Percentiles rank a stretch among this genome's conserved stretches.
Conservation (phyloP, 2,329 filamentous ascomycete genomes). For the Penicillium olsonii region DNA sequence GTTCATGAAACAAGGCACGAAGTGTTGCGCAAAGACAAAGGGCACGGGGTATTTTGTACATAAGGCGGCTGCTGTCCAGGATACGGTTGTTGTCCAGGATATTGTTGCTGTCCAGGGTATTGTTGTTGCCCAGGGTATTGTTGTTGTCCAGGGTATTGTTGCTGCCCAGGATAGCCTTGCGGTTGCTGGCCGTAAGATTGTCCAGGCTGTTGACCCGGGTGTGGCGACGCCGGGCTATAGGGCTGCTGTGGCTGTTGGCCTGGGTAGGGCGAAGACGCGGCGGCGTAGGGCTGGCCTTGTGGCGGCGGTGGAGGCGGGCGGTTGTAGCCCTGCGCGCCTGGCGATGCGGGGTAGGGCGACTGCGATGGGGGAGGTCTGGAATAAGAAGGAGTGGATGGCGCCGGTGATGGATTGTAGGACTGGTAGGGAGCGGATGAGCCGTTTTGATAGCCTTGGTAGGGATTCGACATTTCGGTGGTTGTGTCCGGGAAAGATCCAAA, state of each 20-base stretch:
- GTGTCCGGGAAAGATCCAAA: constrained; percentile 11
- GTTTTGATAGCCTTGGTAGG: constrained; percentile 37
- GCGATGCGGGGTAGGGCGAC: neutral
- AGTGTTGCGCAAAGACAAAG: constrained; percentile 3
- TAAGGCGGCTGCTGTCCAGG: constrained; percentile 26
- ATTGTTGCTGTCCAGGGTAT: constrained; percentile 13
- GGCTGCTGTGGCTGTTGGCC: constrained; percentile 7
- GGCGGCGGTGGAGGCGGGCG: constrained; percentile 45
- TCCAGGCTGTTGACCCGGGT: constrained; percentile 12
- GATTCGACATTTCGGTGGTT: constrained; percentile 36
- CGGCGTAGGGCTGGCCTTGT: constrained; percentile 38
- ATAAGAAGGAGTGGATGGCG: constrained; percentile 33
- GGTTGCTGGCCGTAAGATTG: constrained; percentile 16
- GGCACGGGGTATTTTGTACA: constrained; percentile 23
- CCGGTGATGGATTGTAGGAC: constrained; percentile 37
- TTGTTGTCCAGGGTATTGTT: constrained; percentile 19
- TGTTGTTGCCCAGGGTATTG: constrained; percentile 16
- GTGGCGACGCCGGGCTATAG: constrained; percentile 29
- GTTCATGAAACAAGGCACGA: constrained; percentile 1
- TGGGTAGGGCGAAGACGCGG: constrained; percentile 30
- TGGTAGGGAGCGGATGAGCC: constrained; percentile 36
- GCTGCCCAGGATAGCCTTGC: constrained; percentile 38
- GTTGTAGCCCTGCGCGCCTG: constrained; percentile 38
- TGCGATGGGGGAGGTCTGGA: constrained; percentile 27
- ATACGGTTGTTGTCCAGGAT: constrained; percentile 11